phyloP scores from a whole-genome alignment of 352 stramenopile species.

The Phytophthora pini region DNA sequence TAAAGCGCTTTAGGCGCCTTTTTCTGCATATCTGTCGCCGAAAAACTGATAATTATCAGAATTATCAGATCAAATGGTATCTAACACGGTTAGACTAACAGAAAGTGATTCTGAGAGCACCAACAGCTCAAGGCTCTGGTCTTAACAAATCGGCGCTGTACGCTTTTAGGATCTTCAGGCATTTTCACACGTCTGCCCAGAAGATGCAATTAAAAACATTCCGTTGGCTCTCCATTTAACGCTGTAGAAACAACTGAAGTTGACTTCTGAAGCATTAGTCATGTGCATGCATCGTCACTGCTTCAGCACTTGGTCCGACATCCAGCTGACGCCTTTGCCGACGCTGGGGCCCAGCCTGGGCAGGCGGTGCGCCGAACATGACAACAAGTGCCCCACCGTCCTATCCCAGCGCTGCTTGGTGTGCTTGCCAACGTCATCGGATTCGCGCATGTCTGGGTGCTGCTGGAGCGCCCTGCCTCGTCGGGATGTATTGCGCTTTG shows the following conservation, averaged over 20 bases:
- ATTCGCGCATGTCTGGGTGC: conserved; percentile 11
- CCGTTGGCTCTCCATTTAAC: conserved; percentile 3
- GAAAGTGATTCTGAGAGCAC: no score
- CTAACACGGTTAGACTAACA: no score
- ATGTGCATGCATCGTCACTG: conserved; percentile 10
- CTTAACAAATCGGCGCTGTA: no score
- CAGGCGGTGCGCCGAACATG: not conserved
- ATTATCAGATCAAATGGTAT: no score
- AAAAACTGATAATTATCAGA: no score
- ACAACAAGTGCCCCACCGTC: conserved; percentile 15
- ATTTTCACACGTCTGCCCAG: no score
- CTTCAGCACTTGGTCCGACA: conserved; percentile 5
- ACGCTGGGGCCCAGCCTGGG: not conserved
- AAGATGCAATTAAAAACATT: no score
- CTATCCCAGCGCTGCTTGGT: conserved; percentile 14
- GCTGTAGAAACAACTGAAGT: not conserved
- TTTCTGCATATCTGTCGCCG: no score
- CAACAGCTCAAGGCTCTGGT: no score
- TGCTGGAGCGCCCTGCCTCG: not conserved
- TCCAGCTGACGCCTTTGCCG: conserved; percentile 1
- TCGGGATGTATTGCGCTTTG: conserved; percentile 12
- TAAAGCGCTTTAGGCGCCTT: no score
- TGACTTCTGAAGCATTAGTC: conserved; percentile 13
- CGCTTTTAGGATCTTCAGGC: no score
- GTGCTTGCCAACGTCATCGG: not conserved